phyloP scores from a whole-genome alignment of 1,284 basidiomycete species.

The Tilletia walkeri region DNA sequence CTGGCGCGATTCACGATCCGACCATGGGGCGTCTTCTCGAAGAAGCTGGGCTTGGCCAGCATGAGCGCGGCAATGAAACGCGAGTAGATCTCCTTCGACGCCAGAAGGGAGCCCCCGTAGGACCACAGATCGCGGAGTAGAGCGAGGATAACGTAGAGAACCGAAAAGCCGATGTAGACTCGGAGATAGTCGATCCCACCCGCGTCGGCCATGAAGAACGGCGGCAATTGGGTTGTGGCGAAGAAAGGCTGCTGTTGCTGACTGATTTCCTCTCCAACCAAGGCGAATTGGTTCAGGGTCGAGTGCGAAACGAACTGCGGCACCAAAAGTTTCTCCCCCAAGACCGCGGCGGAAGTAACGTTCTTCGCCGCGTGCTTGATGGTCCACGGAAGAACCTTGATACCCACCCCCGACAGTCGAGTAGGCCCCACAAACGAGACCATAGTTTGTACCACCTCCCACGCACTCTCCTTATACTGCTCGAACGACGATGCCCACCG shows the following conservation, averaged over 20 bases:
- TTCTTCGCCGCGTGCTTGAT: not conserved
- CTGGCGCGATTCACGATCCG: conserved; percentile 54
- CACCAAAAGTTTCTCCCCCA: not conserved
- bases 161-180: conserved; percentile 41
- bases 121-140: conserved; percentile 42
- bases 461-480: conserved; percentile 15
- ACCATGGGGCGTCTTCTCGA: conserved; percentile 52
- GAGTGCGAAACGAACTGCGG: not conserved
- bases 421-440: not conserved
- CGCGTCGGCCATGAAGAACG: conserved; percentile 31
- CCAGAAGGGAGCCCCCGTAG: conserved; percentile 42
- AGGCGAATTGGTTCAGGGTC: not conserved
- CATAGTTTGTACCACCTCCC: not conserved
- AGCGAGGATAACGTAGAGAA: conserved; percentile 41
- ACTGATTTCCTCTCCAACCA: not conserved
- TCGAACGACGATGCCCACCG: conserved; percentile 49
- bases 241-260: conserved; percentile 17
- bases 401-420: not conserved
- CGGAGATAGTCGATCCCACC: conserved; percentile 42
- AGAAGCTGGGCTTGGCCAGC: conserved; percentile 66
- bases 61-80: conserved; percentile 76
- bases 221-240: conserved; percentile 26
- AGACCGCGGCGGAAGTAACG: not conserved
- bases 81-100: conserved; percentile 45
- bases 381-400: not conserved